phyloP scores from a whole-genome alignment of 176 grass and related monocot genomes.

The Ensete ventricosum region DNA sequence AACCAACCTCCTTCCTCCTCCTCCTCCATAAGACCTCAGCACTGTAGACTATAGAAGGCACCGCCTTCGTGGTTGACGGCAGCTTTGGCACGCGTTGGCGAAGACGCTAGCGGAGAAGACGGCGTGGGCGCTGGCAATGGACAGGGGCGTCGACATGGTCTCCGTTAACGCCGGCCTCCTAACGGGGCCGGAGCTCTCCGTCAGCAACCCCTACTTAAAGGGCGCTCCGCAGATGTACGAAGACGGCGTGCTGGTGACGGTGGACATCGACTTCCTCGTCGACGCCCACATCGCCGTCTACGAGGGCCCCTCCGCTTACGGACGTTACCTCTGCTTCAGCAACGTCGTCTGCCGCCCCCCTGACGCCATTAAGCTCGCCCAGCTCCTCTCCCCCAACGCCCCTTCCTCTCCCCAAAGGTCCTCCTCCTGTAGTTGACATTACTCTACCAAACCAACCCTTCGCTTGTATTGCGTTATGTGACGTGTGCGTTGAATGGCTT shows the following conservation, averaged over 20 bases:
- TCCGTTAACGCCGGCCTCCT: constrained; percentile 63
- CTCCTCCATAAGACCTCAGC: no score
- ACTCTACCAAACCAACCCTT: no score
- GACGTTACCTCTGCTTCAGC: constrained; percentile 86
- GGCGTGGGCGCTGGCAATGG: constrained; percentile 96
- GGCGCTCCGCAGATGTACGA: constrained; percentile 80
- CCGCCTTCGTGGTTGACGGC: neutral
- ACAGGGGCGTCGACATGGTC: constrained; percentile 90
- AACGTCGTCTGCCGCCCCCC: constrained; percentile 52
- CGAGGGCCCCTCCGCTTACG: constrained; percentile 61
- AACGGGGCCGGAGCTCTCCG: constrained; percentile 30
- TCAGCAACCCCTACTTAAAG: constrained; percentile 52
- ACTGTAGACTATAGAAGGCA: no score
- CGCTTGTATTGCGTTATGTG: no score
- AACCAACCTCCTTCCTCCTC: neutral
- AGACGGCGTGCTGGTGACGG: constrained; percentile 71
- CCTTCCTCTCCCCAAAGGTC: constrained; percentile 33
- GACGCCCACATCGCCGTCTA: constrained; percentile 74
- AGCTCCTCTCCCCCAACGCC: constrained; percentile 39
- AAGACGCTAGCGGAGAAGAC: constrained; percentile 92
- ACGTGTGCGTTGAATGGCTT: neutral
- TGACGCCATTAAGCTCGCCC: constrained; percentile 57
- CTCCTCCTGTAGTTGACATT: neutral
- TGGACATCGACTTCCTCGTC: constrained; percentile 58
- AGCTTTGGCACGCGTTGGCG: constrained; percentile 89